Conservation (phyloP, 1,284 basidiomycete species). For the Omphalotus olearius region DNA sequence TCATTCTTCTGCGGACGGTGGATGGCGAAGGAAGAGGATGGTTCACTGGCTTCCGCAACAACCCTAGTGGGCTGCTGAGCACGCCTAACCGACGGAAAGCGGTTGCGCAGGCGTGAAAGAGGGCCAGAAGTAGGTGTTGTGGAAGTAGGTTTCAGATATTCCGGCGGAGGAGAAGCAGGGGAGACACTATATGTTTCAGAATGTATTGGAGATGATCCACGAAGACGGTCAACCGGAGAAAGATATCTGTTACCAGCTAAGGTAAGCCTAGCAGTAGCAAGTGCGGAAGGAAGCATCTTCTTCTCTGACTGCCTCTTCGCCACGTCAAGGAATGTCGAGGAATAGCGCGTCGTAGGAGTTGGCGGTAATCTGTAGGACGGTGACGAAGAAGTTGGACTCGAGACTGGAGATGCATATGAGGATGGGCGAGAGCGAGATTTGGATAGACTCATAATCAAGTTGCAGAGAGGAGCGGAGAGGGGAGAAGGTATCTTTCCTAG, state of each 20-base stretch:
- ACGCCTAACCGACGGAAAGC: neutral
- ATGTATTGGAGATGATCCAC: neutral
- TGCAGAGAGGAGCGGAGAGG: neutral
- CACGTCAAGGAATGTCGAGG: neutral
- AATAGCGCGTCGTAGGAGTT: neutral
- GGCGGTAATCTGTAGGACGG: neutral
- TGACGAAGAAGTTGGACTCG: constrained; percentile 1
- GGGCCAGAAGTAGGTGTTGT: neutral
- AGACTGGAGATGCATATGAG: neutral
- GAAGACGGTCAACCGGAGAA: neutral
- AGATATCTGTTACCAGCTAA: neutral
- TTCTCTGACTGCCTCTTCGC: neutral
- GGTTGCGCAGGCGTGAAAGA: neutral
- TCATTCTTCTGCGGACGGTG: constrained; percentile 13
- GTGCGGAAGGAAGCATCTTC: neutral
- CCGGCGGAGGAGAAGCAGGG: neutral
- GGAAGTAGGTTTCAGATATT: neutral
- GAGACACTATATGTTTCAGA: neutral
- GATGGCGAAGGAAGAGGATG: neutral
- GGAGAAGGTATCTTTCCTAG: neutral
- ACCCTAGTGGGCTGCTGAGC: neutral
- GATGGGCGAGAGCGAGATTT: neutral
- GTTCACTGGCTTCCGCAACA: neutral
- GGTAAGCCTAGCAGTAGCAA: no score
- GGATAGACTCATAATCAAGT: neutral